Evolutionary conservation across 2,329 filamentous ascomycete genomes (phyloP).

Genomic region (Colletotrichum tanaceti): DNA sequence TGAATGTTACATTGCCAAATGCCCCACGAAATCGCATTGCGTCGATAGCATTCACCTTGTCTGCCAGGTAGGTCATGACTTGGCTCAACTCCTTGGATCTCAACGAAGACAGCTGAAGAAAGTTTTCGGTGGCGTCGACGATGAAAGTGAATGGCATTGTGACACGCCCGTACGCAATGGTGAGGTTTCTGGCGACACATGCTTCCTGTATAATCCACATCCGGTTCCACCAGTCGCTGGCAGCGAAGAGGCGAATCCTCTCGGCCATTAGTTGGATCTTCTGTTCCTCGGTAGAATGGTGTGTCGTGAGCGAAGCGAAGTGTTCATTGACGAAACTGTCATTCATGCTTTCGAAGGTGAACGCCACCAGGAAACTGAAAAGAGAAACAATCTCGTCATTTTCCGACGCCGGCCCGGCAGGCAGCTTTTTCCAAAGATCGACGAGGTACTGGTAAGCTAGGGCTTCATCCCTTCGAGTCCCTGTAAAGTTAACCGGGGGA

Average conservation of each 20-base stretch:
- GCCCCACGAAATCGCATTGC: background rate
- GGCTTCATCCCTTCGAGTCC: background rate
- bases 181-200: slow-evolving; percentile 27
- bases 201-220: slow-evolving; percentile 42
- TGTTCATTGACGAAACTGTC: background rate
- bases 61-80: slow-evolving; percentile 25
- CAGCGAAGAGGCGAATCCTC: slow-evolving; percentile 15
- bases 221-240: slow-evolving; percentile 37
- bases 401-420: background rate
- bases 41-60: slow-evolving; percentile 24
- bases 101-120: background rate
- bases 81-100: slow-evolving; percentile 1
- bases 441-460: background rate
- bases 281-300: background rate
- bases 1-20: background rate
- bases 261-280: slow-evolving; percentile 2
- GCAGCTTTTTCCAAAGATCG: background rate
- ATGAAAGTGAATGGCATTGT: slow-evolving; percentile 22
- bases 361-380: slow-evolving; percentile 6
- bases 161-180: slow-evolving; percentile 25
- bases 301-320: background rate
- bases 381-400: slow-evolving; percentile 21
- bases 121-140: background rate
- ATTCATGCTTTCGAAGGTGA: background rate
- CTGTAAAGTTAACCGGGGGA: background rate